Percentiles rank a stretch among this genome's conserved stretches.
Evolutionary conservation across 805 yeast species (phyloP).

Genomic region (Wickerhamomyces alni): DNA sequence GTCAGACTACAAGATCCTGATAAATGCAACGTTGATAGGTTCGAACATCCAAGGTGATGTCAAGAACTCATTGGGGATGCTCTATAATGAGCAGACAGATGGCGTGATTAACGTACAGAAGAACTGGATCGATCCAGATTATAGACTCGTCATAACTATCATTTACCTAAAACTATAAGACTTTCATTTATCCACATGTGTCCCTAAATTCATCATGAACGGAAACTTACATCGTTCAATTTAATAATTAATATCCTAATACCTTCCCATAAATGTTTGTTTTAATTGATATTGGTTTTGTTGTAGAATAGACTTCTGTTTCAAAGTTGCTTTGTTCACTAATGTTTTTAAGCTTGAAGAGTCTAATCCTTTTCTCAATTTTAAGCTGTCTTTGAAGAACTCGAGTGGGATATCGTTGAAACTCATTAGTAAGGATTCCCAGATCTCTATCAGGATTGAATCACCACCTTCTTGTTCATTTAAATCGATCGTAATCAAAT

Average conservation of each 20-base stretch:
- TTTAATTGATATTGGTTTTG: constrained; percentile 3
- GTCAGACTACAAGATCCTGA: constrained; percentile 2
- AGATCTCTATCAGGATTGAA: constrained; percentile 5
- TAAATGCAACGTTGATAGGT: constrained; percentile 1
- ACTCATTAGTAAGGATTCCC: constrained; percentile 5
- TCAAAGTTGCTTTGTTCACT: constrained; percentile 4
- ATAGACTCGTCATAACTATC: constrained; percentile 2
- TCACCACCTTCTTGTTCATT: constrained; percentile 2
- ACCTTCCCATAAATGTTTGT: constrained; percentile 11
- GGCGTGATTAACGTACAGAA: constrained; percentile 4
- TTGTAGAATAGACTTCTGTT: constrained; percentile 4
- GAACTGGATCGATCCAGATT: neutral
- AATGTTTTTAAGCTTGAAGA: constrained; percentile 2
- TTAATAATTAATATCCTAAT: neutral
- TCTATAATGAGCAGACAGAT: constrained; percentile 3
- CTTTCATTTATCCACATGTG: too few relatives aligned
- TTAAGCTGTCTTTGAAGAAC: constrained; percentile 6
- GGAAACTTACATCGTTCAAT: neutral
- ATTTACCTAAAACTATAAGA: constrained; percentile 5
- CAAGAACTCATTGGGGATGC: constrained; percentile 1
- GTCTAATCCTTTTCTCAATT: constrained; percentile 4
- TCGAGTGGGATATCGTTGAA: constrained; percentile 8
- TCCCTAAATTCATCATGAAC: neutral
- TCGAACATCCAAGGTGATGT: constrained; percentile 1
- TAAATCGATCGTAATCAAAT: constrained; percentile 26